phyloP scores from a whole-genome alignment of 768 basidiomycete genomes.

The Amanita pseudoporphyria region DNA sequence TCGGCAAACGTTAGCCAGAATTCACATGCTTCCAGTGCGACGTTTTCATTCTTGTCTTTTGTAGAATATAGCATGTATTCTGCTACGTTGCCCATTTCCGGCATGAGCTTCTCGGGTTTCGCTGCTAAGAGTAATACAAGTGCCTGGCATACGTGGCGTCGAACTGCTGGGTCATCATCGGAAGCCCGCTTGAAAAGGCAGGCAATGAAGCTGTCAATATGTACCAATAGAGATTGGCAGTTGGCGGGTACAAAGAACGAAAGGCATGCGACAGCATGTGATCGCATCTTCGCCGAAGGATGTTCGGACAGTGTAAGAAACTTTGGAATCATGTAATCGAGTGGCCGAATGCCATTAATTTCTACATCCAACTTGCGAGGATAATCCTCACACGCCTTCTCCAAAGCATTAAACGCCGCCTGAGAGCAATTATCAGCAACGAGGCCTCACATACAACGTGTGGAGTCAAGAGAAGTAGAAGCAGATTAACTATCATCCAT shows the following conservation, averaged over 20 bases:
- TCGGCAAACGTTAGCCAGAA: constrained; percentile 99
- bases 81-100: constrained; percentile 90
- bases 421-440: constrained; percentile 14
- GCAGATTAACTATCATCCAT: constrained; percentile 5
- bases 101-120: constrained; percentile 93
- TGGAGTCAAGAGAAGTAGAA: not conserved
- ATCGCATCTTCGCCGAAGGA: constrained; percentile 78
- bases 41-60: constrained; percentile 94
- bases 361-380: constrained; percentile 93
- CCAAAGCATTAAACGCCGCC: constrained; percentile 91
- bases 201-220: constrained; percentile 91
- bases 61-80: constrained; percentile 99
- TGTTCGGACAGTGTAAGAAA: constrained; percentile 87
- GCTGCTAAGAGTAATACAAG: constrained; percentile 89
- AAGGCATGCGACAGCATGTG: constrained; percentile 88
- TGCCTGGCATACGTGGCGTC: constrained; percentile 92
- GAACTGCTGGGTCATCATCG: constrained; percentile 88
- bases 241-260: constrained; percentile 88
- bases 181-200: constrained; percentile 92
- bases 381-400: constrained; percentile 96
- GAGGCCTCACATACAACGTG: not conserved
- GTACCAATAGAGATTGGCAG: constrained; percentile 78
- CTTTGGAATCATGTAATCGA: constrained; percentile 95
- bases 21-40: constrained; percentile 96
- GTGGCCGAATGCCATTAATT: constrained; percentile 84